Evolutionary conservation across 2,329 filamentous ascomycete genomes (phyloP), one percentile per base, ranked within the genome.

Genomic region (Cladosporium sp.): DNA sequence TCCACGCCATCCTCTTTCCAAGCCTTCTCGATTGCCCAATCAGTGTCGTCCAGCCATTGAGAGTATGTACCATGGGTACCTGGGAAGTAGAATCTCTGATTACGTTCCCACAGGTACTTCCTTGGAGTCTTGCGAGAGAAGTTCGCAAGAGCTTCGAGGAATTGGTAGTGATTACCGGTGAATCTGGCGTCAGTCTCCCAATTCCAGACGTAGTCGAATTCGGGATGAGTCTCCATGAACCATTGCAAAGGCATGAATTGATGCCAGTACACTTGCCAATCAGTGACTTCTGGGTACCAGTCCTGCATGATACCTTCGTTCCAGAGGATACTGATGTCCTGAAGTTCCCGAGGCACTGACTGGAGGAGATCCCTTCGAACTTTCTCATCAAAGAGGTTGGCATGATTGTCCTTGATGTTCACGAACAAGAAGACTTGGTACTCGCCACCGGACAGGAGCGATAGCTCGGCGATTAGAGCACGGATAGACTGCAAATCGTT

Each of bases 101-200:
- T 79, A 34, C 82, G 78, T 66, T 85, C 83, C 77, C 83, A 83
- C 7, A 83, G 73, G 36, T 83, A 77, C 65, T 83, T 83, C 37
- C 82, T 75, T 0, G 83, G 82, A 65, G 83, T 78, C 37, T 76
- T 72, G 57, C 77, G 76, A 12, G 78, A 78, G 61, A 83, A 84
- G 1, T 79, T 72, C 20, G 75, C 73, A 7, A 91, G 73, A 60
- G 85, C 85, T 64, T 87, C 81, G 42, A 91, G 82, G 62, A 93
- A 83, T 65, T 93, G 87, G 71, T 93, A 92, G 74, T 91, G 86
- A 62, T 94, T 89, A 8, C 90, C 90, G 0, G 86, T 90, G 67
- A 88, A 88, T 48, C 90, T 82, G 32, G 87, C 85, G 68, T 94
- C 89, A 74, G 91, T 89, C 69, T 94, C 90, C 89, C 89, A 92